Evolutionary conservation across 495 filamentous ascomycete species (phyloP), one percentile per base, ranked within the genome.

Genomic region (Penicillium diatomitis): DNA sequence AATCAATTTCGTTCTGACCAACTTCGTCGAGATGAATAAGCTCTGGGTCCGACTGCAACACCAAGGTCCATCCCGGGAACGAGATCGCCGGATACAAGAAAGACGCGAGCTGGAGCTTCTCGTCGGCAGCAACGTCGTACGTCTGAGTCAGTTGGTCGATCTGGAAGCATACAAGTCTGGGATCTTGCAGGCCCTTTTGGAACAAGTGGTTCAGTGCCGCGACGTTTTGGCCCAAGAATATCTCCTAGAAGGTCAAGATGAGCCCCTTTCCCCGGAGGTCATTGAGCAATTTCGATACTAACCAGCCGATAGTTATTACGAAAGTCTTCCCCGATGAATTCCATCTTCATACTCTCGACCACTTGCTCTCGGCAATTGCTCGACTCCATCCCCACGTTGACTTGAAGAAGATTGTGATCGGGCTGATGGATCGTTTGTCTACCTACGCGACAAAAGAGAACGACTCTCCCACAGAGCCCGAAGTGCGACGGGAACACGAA

Each of bases 21-120:
- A 98, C 58, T 98, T 98, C 61, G 95, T 98, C 57, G 92, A 98
- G 68, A 98, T 98, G 92, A 98, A 98, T 64, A 98, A 98, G 76
- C 79, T 98, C 33, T 98, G 92, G 92, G 92, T 98, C 48, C 83
- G 92, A 47, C 71, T 96, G 49, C 92, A 98, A 66, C 92, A 98
- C 66, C 92, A 98, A 65, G 92, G 92, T 28, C 92, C 95, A 58
- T 97, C 94, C 33, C 79, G 91, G 52, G 94, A 98, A 63, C 78
- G 91, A 40, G 92, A 98, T 41, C 82, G 86, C 69, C 77, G 92
- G 56, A 95, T 90, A 47, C 90, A 91, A 64, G 92, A 98, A 70
- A 70, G 92, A 50, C 90, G 92, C 62, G 92, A 98, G 71, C 75
- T 98, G 31, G 90, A 98, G 69, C 72, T 97, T 53, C 78, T 98